A percentile compares a stretch with the other conserved stretches of the same genome.
phyloP scores from a whole-genome alignment of 352 stramenopile genomes.

The Globisporangium orthogonon region DNA sequence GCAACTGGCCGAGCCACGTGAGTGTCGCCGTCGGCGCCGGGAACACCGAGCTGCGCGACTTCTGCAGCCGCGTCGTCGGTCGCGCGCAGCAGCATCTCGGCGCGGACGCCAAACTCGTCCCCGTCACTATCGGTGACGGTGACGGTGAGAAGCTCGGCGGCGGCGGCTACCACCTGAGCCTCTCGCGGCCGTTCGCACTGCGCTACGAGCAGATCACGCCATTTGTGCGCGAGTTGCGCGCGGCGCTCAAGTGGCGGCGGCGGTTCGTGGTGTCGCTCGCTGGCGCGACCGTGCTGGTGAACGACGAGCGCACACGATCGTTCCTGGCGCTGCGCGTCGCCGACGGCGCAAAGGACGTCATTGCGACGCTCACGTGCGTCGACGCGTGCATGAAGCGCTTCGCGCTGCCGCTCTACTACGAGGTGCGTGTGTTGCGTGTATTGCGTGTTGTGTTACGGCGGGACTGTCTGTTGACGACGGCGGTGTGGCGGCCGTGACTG shows the following conservation, averaged over 20 bases:
- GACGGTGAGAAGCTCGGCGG: conserved; percentile 2
- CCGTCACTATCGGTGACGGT: conserved; percentile 21
- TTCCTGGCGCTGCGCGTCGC: conserved; percentile 57
- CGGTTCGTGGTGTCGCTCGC: conserved; percentile 40
- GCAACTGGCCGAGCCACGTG: conserved; percentile 81
- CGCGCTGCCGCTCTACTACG: conserved; percentile 47
- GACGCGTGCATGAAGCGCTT: conserved; percentile 56
- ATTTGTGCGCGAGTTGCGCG: conserved; percentile 60
- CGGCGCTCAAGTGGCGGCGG: conserved; percentile 64
- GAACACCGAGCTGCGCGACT: conserved; percentile 15
- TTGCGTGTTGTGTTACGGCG: conserved; percentile 9
- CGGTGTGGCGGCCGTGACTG: conserved; percentile 3
- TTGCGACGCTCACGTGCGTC: conserved; percentile 42
- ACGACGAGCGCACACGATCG: conserved; percentile 70
- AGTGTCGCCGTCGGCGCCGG: conserved; percentile 32
- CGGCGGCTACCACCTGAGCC: conserved; percentile 48
- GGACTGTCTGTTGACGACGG: conserved; percentile 37
- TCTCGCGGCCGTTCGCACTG: conserved; percentile 74
- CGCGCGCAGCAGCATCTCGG: conserved; percentile 18
- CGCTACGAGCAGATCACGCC: conserved; percentile 56
- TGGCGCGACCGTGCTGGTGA: conserved; percentile 41
- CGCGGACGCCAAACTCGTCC: conserved; percentile 20
- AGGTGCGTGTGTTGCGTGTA: conserved; percentile 23
- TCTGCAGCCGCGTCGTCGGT: conserved; percentile 23
- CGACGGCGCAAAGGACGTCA: conserved; percentile 25